Base-by-base conservation (phyloP, 2,329 filamentous ascomycete genomes). In the Fusarium compactum region DNA sequence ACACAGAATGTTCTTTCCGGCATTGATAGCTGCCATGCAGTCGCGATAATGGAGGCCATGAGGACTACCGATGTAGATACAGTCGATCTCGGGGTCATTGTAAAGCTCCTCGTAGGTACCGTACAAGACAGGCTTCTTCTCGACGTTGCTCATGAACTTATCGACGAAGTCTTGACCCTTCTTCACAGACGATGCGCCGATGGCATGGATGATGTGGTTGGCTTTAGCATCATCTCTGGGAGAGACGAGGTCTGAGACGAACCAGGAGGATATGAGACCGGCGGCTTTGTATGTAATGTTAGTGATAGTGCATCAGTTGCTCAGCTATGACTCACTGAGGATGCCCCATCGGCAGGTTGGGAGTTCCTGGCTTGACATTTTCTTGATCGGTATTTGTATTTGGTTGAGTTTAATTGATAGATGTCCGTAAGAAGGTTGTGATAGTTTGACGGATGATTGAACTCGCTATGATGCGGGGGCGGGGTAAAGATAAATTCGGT, bases 1-100 rank as follows among this genome's bases (percentile, higher is more conserved):
- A 60, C 80, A 81, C 2, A 81, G 74, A 6, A 80, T 74, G 51
- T 80, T 74, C 65, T 81, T 81, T 18, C 79, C 78, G 7, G 77
- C 76, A 20, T 65, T 67, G 34, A 81, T 78, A 2, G 78, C 77
- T 25, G 78, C 40, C 25, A 80, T 73, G 44, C 74, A 76, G 45
- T 79, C 78, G 41, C 77, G 71, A 60, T 77, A 78, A 69, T 81
- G 80, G 46, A 79, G 74, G 46, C 75, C 74, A 40, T 80, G 78
- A 11, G 79, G 79, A 6, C 78, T 80, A 12, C 76, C 79, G 18
- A 81, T 76, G 67, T 81, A 80, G 38, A 80, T 72, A 27, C 78
- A 76, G 27, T 81, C 78, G 24, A 81, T 78, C 7, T 77, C 60
- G 6, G 75, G 62, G 56, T 80, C 77, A 16, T 65, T 66, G 56